A percentile compares a stretch with the other conserved stretches of the same genome.
phyloP scores from a whole-genome alignment of 108 stramenopile species.

The Seminavis robusta region DNA sequence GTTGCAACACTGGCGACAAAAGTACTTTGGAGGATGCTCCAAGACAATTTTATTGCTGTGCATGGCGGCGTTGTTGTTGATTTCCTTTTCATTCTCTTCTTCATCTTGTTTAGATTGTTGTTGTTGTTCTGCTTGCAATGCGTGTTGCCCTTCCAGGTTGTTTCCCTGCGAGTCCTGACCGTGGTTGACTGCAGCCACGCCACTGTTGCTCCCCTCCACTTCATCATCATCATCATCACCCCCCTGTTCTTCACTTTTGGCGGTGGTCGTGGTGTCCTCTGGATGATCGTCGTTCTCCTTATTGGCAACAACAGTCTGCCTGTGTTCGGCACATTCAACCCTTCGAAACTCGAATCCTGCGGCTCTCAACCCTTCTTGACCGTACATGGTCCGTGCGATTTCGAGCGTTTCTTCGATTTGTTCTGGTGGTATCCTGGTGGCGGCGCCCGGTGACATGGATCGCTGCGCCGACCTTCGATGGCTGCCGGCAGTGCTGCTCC shows the following conservation, averaged over 20 bases:
- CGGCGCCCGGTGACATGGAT: neutral
- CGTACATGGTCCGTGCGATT: slow-evolving; percentile 18
- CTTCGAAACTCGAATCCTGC: slow-evolving; percentile 59
- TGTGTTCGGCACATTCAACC: slow-evolving; percentile 34
- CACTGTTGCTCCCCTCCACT: neutral
- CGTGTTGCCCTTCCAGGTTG: no score
- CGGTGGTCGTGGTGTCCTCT: neutral
- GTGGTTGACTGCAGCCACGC: neutral
- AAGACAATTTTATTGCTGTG: no score
- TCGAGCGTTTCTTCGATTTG: slow-evolving; percentile 10
- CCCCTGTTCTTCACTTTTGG: slow-evolving; percentile 6
- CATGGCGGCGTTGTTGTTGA: neutral
- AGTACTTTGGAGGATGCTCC: neutral
- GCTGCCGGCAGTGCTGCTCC: neutral
- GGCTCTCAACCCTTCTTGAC: slow-evolving; percentile 49
- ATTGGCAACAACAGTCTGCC: neutral
- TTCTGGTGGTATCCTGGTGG: neutral
- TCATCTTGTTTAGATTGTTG: neutral
- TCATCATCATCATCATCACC: slow-evolving; percentile 1
- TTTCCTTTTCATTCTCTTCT: neutral
- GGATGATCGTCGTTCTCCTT: neutral
- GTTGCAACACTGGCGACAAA: neutral
- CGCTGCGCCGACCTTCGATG: neutral
- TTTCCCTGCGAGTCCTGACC: neutral
- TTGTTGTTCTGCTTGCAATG: neutral